Conservation (phyloP, 164 flowering plant genomes). For the Litsea cubeba region DNA sequence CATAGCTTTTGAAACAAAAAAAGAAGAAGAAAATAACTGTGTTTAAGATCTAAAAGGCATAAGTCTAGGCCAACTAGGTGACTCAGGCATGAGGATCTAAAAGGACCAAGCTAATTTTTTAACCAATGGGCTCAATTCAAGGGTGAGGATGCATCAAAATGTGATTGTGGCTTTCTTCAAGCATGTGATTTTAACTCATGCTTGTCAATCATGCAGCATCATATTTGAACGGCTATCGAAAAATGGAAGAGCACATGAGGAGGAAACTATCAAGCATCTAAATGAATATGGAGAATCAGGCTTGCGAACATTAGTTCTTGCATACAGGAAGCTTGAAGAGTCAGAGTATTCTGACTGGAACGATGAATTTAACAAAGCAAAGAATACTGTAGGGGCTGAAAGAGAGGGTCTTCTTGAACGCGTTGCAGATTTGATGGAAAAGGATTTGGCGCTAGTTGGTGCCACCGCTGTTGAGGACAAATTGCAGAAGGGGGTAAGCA, state of each 20-base stretch:
- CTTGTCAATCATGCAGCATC: slow-evolving; percentile 48
- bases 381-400: slow-evolving; percentile 69
- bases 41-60: too few relatives aligned
- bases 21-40: too few relatives aligned
- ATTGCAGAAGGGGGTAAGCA: slow-evolving; percentile 81
- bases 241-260: slow-evolving; percentile 67
- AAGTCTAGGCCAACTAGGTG: too few relatives aligned
- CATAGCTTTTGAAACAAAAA: too few relatives aligned
- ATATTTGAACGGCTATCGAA: slow-evolving; percentile 81
- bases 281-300: slow-evolving; percentile 95
- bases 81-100: too few relatives aligned
- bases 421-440: slow-evolving; percentile 76
- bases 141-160: too few relatives aligned
- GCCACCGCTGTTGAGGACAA: slow-evolving; percentile 99
- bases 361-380: slow-evolving; percentile 71
- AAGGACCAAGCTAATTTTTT: too few relatives aligned
- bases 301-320: slow-evolving; percentile 87
- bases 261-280: slow-evolving; percentile 70
- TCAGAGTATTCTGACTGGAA: slow-evolving; percentile 77
- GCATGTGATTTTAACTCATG: too few relatives aligned
- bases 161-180: too few relatives aligned
- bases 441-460: slow-evolving; percentile 83
- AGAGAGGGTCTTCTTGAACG: slow-evolving; percentile 80
- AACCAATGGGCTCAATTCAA: too few relatives aligned
- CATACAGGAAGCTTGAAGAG: slow-evolving; percentile 81